Percentiles rank a stretch among this genome's conserved stretches.
phyloP scores from a whole-genome alignment of 2,329 filamentous ascomycete genomes.

The Alternaria sp. region DNA sequence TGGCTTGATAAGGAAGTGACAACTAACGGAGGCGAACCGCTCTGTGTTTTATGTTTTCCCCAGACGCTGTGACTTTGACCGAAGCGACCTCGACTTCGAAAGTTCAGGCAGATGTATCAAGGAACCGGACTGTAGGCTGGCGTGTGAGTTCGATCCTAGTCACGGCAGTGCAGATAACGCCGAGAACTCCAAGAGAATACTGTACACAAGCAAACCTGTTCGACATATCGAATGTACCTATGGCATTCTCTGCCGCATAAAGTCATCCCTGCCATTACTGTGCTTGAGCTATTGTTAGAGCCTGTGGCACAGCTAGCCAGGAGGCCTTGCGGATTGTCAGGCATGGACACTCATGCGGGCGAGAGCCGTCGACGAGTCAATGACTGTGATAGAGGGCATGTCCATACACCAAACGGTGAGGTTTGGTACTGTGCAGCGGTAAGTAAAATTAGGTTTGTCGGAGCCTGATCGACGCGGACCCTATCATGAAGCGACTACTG shows the following conservation, averaged over 20 bases:
- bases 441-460: constrained; percentile 17
- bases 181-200: constrained; percentile 13
- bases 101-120: constrained; percentile 13
- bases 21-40: constrained; percentile 8
- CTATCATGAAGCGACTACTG: constrained; percentile 27
- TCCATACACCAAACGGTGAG: constrained; percentile 13
- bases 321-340: constrained; percentile 16
- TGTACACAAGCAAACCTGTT: constrained; percentile 26
- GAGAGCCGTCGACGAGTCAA: constrained; percentile 18
- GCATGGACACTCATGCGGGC: constrained; percentile 27
- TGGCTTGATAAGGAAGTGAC: constrained; percentile 4
- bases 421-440: constrained; percentile 18
- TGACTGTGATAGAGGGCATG: constrained; percentile 11
- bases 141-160: constrained; percentile 15
- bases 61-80: constrained; percentile 17
- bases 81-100: constrained; percentile 19
- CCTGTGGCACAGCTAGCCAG: constrained; percentile 28
- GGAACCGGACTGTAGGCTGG: constrained; percentile 22
- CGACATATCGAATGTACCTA: constrained; percentile 18
- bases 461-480: constrained; percentile 31
- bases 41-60: constrained; percentile 26
- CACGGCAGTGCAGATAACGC: neutral
- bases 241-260: constrained; percentile 10
- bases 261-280: constrained; percentile 7
- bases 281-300: constrained; percentile 8